Conservation (phyloP, 2,329 filamentous ascomycete genomes). For the Drechslera avenae region DNA sequence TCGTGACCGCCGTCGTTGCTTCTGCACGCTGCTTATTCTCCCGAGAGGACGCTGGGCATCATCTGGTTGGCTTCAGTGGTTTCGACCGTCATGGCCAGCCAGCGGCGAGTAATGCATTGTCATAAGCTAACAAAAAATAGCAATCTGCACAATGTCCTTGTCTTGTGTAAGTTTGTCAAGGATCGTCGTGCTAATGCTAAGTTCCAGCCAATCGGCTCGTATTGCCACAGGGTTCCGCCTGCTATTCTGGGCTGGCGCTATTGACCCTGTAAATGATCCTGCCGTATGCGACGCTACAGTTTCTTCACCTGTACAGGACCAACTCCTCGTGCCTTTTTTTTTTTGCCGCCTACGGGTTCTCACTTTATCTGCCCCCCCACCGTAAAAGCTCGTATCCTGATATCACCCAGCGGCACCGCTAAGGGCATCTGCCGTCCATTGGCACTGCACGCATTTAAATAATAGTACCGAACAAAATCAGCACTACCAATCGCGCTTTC, state of each 20-base stretch:
- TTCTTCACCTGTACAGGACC: constrained; percentile 12
- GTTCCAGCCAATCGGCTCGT: constrained; percentile 15
- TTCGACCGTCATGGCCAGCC: no score
- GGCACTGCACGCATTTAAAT: not conserved
- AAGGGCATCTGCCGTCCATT: constrained; percentile 4
- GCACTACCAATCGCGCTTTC: constrained; percentile 15
- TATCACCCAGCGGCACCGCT: no score
- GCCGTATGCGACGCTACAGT: constrained; percentile 15
- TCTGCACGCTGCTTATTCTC: no score
- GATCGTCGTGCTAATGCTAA: constrained; percentile 9
- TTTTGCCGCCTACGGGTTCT: constrained; percentile 11
- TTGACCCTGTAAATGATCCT: constrained; percentile 24
- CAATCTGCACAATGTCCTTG: constrained; percentile 8
- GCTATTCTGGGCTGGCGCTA: constrained; percentile 13
- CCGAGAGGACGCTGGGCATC: not conserved
- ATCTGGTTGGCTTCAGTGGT: not conserved
- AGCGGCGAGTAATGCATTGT: not conserved
- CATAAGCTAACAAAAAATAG: not conserved
- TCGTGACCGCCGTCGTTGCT: not conserved
- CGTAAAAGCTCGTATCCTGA: not conserved
- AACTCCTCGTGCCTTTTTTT: not conserved
- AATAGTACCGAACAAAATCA: constrained; percentile 21
- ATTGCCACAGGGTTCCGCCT: constrained; percentile 18
- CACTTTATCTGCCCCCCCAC: not conserved
- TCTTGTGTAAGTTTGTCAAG: constrained; percentile 12